Percentiles rank a stretch among this genome's conserved stretches.
These are phyloP conservation scores for Calonectria pseudoturangicola DNA, from an alignment of 2,329 filamentous ascomycete genomes.

Conservation along the genomic window DNA sequence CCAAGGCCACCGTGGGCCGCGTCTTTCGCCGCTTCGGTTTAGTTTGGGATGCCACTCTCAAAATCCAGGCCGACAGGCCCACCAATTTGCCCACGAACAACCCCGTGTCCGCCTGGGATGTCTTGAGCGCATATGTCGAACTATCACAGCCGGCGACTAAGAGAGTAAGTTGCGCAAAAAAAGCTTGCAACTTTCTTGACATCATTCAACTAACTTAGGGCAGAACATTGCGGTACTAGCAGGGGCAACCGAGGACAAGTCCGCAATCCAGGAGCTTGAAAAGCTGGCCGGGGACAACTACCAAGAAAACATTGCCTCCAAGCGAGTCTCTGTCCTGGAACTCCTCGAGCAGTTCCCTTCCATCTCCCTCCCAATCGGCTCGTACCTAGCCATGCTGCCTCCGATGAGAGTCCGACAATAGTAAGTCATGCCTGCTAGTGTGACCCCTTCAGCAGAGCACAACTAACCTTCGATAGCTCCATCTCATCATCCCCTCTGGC, in stretches of 20 bases:
- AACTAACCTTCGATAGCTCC: constrained; percentile 63
- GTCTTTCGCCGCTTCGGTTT: constrained; percentile 80
- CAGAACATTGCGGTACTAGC: constrained; percentile 65
- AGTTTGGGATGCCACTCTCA: constrained; percentile 80
- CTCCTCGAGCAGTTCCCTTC: constrained; percentile 79
- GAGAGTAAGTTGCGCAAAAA: constrained; percentile 64
- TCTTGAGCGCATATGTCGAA: constrained; percentile 83
- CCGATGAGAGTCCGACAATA: constrained; percentile 88
- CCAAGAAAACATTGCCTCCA: constrained; percentile 68
- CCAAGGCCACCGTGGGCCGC: constrained; percentile 75
- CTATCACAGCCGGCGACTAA: constrained; percentile 83
- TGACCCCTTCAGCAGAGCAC: background rate
- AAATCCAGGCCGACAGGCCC: constrained; percentile 71
- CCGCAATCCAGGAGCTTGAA: constrained; percentile 65
- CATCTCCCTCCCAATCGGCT: constrained; percentile 76
- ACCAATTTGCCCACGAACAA: constrained; percentile 73
- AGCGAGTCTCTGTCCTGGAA: constrained; percentile 79
- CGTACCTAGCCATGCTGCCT: constrained; percentile 83
- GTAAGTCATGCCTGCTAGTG: constrained; percentile 51
- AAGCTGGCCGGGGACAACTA: constrained; percentile 69
- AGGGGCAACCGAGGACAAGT: constrained; percentile 69
- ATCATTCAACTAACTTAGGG: background rate
- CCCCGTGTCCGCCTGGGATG: constrained; percentile 76
- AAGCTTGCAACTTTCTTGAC: background rate
- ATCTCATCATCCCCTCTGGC: constrained; percentile 84